A percentile compares a stretch with the other conserved stretches of the same genome.
Evolutionary conservation across 2,329 filamentous ascomycete genomes (phyloP).

Genomic region (Epichloe festucae): DNA sequence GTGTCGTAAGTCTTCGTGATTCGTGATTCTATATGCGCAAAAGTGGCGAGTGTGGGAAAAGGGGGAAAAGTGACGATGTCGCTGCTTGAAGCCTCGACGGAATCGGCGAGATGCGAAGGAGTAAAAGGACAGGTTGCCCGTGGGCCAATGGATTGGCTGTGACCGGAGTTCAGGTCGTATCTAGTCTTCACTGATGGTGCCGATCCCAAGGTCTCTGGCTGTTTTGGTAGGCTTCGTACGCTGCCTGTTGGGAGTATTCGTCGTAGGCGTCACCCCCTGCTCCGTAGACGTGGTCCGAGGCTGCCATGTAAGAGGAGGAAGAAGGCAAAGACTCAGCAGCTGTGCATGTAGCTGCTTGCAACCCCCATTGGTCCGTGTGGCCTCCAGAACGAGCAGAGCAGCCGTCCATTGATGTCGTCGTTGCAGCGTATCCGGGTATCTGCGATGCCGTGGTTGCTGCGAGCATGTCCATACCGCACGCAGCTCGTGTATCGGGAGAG

Average conservation of each 20-base stretch:
- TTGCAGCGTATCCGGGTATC: neutral
- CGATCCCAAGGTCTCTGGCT: neutral
- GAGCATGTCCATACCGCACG: neutral
- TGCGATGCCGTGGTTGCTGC: neutral
- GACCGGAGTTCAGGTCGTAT: neutral
- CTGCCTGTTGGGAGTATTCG: neutral
- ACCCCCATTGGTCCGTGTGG: no score
- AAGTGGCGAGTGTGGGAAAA: no score
- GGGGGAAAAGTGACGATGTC: neutral
- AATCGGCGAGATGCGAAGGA: neutral
- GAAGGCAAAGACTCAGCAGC: neutral
- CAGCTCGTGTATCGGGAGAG: neutral
- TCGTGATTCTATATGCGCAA: no score
- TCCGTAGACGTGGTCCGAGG: neutral
- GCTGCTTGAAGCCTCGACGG: neutral
- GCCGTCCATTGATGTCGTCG: neutral
- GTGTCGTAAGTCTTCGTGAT: no score
- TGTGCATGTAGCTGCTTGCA: neutral
- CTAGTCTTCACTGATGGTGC: neutral
- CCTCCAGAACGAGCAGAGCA: no score
- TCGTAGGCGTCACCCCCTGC: neutral
- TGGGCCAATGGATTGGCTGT: neutral
- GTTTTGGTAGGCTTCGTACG: constrained; percentile 2
- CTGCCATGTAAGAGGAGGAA: neutral
- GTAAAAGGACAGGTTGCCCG: neutral